Conservation (phyloP, 1,284 basidiomycete species). For the Ceratobasidium sp. region DNA sequence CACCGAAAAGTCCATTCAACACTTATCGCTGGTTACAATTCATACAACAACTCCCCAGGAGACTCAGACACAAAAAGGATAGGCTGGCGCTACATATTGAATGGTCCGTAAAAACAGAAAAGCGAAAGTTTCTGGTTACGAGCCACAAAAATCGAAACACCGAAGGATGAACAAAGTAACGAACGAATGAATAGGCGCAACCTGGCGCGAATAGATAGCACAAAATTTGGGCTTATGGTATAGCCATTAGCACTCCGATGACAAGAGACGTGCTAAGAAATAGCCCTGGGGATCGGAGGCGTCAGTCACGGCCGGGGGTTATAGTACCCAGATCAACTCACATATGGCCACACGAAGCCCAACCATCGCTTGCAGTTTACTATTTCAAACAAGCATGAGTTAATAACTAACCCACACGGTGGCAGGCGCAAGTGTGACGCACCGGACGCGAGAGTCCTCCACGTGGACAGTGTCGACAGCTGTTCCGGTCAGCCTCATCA, state of each 20-base stretch:
- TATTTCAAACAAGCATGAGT: slow-evolving; percentile 13
- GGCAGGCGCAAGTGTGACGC: slow-evolving; percentile 6
- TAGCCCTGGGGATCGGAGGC: slow-evolving; percentile 7
- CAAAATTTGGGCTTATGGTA: slow-evolving; percentile 28
- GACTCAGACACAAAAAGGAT: slow-evolving; percentile 4
- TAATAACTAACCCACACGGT: neutral
- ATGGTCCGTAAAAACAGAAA: neutral
- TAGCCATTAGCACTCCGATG: slow-evolving; percentile 36
- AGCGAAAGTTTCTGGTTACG: slow-evolving; percentile 1
- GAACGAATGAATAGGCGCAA: neutral
- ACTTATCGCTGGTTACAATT: no score
- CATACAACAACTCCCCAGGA: no score
- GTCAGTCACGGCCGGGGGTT: neutral
- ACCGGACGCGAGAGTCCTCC: slow-evolving; percentile 41
- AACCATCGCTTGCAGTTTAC: slow-evolving; percentile 33
- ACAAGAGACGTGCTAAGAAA: slow-evolving; percentile 41
- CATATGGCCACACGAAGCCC: slow-evolving; percentile 27
- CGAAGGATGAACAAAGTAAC: neutral
- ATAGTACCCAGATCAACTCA: neutral
- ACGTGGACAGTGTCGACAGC: slow-evolving; percentile 42
- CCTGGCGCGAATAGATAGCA: neutral
- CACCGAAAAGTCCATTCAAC: no score
- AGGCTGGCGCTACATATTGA: slow-evolving; percentile 6
- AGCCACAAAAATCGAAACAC: slow-evolving; percentile 5
- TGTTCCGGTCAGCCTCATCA: slow-evolving; percentile 43